A percentile compares a stretch with the other conserved stretches of the same genome.
Evolutionary conservation across 345 rosid species (phyloP).

Genomic region (Barbarea vulgaris): DNA sequence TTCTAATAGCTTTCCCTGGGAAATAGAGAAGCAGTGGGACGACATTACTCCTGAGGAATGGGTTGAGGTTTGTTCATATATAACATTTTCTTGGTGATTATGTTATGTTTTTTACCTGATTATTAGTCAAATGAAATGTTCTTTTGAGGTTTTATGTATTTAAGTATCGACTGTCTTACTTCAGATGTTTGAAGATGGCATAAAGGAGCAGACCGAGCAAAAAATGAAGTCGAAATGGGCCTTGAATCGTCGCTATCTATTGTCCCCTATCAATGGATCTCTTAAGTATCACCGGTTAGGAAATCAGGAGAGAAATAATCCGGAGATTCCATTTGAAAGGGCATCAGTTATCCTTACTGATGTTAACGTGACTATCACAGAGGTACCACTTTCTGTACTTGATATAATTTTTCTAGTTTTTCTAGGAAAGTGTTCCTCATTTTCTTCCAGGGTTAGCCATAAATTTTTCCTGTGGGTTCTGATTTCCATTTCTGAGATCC

Average conservation of each 20-base stretch:
- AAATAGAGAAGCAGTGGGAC: constrained; percentile 83
- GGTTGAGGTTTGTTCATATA: constrained; percentile 74
- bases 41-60: constrained; percentile 86
- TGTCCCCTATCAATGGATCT: constrained; percentile 90
- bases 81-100: constrained; percentile 15
- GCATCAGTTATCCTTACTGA: constrained; percentile 79
- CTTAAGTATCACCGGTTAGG: constrained; percentile 97
- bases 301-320: constrained; percentile 88
- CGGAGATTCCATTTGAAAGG: constrained; percentile 93
- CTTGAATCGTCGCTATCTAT: constrained; percentile 66
- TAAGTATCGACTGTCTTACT: constrained; percentile 20
- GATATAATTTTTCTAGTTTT: not conserved
- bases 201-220: constrained; percentile 61
- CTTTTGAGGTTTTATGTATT: constrained; percentile 4
- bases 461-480: not conserved
- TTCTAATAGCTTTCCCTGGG: constrained; percentile 82
- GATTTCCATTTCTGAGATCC: constrained; percentile 10
- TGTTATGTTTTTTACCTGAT: not conserved
- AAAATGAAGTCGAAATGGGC: constrained; percentile 71
- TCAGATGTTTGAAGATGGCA: constrained; percentile 97
- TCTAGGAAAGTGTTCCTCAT: constrained; percentile 10
- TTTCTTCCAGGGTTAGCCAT: constrained; percentile 16
- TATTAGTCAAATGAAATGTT: constrained; percentile 22
- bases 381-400: constrained; percentile 53
- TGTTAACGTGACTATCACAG: constrained; percentile 78